These are phyloP conservation scores for Zalaria sp. DNA, from an alignment of 2,329 filamentous ascomycete genomes.

Conservation along the genomic window DNA sequence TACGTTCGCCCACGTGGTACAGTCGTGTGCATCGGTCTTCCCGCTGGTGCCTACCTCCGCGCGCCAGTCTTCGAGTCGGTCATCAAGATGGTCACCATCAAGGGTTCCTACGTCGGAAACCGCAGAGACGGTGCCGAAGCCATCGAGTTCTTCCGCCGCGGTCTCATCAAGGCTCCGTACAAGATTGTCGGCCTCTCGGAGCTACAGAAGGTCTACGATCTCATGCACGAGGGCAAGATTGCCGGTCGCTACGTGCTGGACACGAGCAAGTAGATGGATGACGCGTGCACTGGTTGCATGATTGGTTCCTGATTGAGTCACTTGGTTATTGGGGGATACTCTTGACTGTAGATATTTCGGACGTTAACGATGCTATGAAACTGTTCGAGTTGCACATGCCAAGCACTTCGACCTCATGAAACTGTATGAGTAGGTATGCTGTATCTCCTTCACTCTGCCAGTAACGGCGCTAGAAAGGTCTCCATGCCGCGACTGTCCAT, in stretches of 20 bases:
- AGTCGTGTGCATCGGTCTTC: conserved; percentile 81
- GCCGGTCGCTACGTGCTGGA: conserved; percentile 71
- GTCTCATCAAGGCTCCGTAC: conserved; percentile 75
- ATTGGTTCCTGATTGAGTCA: too few relatives aligned
- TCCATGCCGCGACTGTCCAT: too few relatives aligned
- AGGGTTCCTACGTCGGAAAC: conserved; percentile 89
- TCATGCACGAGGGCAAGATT: conserved; percentile 53
- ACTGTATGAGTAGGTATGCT: too few relatives aligned
- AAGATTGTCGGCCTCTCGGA: conserved; percentile 73
- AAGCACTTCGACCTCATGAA: too few relatives aligned
- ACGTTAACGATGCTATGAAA: too few relatives aligned
- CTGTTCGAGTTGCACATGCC: too few relatives aligned
- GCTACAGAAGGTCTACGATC: conserved; percentile 64
- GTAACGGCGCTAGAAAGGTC: too few relatives aligned
- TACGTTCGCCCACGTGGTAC: conserved; percentile 74
- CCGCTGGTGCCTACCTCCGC: conserved; percentile 62
- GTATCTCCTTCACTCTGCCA: too few relatives aligned
- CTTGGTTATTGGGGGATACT: too few relatives aligned
- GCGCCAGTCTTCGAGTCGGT: conserved; percentile 86
- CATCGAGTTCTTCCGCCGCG: conserved; percentile 74
- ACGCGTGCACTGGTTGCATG: too few relatives aligned
- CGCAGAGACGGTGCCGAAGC: conserved; percentile 78
- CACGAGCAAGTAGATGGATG: conserved; percentile 41
- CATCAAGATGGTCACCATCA: conserved; percentile 80
- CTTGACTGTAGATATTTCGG: too few relatives aligned